Base-by-base conservation (phyloP, 116 monocot species). In the Zostera marina region DNA sequence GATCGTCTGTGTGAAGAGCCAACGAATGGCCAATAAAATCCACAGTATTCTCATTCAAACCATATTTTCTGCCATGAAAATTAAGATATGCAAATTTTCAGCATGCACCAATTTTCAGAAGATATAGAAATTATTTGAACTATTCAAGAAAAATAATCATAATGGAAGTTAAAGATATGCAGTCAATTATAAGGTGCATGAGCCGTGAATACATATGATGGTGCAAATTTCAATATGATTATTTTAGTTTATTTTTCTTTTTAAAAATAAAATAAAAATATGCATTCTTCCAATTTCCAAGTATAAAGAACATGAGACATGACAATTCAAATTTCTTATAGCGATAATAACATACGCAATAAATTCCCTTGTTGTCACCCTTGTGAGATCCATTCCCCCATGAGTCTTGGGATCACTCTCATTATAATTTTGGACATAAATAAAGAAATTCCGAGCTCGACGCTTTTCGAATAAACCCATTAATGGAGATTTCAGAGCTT, bases 401-500 rank as follows among this genome's bases (percentile, higher is more conserved):
- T 88, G 88, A 9, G 88, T 94, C 56, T 74, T 84, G n/a, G 85
- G 82, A 61, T 94, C 79, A 74, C 66, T 84, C 60, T 94, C 94
- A 63, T 65, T 66, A 70, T 85, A 94, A 44, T 94, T 75, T 73
- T 94, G 94, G 53, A 94, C 94, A 72, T 84, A 88, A 11, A 88
- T 76, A 48, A 88, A 82, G 67, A 94, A 94, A 25, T 88, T 94
- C 40, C 82, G 58, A 64, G 84, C 84, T 69, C 94, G 67, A 0
- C 94, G 81, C 65, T 94, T 94, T 66, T 94, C 94, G 75, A 94
- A 88, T 62, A 94, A 58, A 49, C 94, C 94, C 94, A 94, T 94
- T 60, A 94, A 64, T 57, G 94, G 94, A 71, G 94, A 94, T 71
- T 69, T 88, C 21, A 94, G 79, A 22, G 94, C 94, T 63, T 94